These are phyloP conservation scores for Candida ficus DNA, from an alignment of 805 yeast species.

Conservation along the genomic window DNA sequence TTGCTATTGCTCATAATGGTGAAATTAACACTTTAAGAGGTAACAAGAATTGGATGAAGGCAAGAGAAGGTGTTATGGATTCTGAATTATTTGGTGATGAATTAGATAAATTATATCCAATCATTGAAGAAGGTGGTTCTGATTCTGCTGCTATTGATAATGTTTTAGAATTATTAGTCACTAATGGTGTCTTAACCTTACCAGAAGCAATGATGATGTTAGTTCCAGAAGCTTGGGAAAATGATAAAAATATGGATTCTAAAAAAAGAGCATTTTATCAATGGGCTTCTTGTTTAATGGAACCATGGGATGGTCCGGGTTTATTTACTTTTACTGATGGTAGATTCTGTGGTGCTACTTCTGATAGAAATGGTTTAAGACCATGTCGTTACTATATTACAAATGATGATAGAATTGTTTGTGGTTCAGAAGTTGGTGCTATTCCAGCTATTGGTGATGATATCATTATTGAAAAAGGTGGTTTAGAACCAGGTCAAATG, in stretches of 20 bases:
- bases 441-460: conserved; percentile 76
- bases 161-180: conserved; percentile 84
- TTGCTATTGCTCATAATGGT: conserved; percentile 96
- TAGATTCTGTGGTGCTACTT: conserved; percentile 95
- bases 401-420: conserved; percentile 89
- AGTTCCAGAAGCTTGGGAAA: conserved; percentile 98
- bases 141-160: conserved; percentile 98
- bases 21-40: conserved; percentile 97
- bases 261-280: conserved; percentile 93
- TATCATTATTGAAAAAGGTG: conserved; percentile 81
- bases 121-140: conserved; percentile 97
- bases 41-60: conserved; percentile 98
- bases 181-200: conserved; percentile 84
- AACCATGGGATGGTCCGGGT: conserved; percentile 99
- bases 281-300: conserved; percentile 99
- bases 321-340: conserved; percentile 95
- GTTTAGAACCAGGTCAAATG: conserved; percentile 95
- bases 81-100: conserved; percentile 86
- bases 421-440: conserved; percentile 98
- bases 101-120: conserved; percentile 85
- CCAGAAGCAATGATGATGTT: conserved; percentile 97
- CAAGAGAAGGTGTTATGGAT: conserved; percentile 95
- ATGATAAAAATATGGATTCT: conserved; percentile 80
- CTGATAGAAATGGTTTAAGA: conserved; percentile 95
- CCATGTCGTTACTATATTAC: conserved; percentile 98